A percentile compares a stretch with the other conserved stretches of the same genome.
phyloP scores from a whole-genome alignment of 1,284 basidiomycete species.

The Cryptococcus jaspeensis region DNA sequence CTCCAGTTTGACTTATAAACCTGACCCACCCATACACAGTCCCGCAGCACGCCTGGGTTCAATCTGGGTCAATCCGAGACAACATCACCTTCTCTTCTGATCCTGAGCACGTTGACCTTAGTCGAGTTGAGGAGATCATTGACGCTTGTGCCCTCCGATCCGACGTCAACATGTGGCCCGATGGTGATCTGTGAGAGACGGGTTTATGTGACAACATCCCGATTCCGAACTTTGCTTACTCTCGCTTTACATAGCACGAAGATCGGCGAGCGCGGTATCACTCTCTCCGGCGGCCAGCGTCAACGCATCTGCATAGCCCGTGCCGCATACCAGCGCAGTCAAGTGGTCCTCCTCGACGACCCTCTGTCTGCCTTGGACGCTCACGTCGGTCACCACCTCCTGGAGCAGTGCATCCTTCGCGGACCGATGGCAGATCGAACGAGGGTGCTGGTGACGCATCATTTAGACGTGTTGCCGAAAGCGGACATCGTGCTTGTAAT shows the following conservation, averaged over 20 bases:
- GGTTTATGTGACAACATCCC: background rate
- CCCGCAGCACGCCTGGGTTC: conserved; percentile 61
- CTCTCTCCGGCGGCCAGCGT: conserved; percentile 23
- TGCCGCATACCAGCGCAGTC: conserved; percentile 16
- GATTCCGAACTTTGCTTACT: background rate
- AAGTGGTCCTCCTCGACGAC: conserved; percentile 32
- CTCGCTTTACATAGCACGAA: conserved; percentile 9
- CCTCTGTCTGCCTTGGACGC: conserved; percentile 68
- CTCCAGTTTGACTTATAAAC: conserved; percentile 22
- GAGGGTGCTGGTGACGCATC: conserved; percentile 69
- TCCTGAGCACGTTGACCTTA: conserved; percentile 18
- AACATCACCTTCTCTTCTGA: conserved; percentile 41
- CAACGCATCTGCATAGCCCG: conserved; percentile 23
- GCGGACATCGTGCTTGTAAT: conserved; percentile 31
- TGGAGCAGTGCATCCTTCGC: conserved; percentile 60
- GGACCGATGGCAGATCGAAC: conserved; percentile 65
- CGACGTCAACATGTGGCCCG: conserved; percentile 30
- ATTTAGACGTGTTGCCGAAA: conserved; percentile 59
- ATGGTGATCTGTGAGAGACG: conserved; percentile 52
- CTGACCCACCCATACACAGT: conserved; percentile 49
- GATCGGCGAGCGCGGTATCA: conserved; percentile 25
- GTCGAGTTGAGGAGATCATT: conserved; percentile 20
- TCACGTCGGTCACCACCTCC: conserved; percentile 36
- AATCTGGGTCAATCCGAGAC: conserved; percentile 63
- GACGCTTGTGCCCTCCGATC: conserved; percentile 26